Percentiles rank a stretch among this genome's conserved stretches.
These are phyloP conservation scores for Colletotrichum gloeosporioides DNA, from an alignment of 2,329 filamentous ascomycete genomes.

Conservation along the genomic window DNA sequence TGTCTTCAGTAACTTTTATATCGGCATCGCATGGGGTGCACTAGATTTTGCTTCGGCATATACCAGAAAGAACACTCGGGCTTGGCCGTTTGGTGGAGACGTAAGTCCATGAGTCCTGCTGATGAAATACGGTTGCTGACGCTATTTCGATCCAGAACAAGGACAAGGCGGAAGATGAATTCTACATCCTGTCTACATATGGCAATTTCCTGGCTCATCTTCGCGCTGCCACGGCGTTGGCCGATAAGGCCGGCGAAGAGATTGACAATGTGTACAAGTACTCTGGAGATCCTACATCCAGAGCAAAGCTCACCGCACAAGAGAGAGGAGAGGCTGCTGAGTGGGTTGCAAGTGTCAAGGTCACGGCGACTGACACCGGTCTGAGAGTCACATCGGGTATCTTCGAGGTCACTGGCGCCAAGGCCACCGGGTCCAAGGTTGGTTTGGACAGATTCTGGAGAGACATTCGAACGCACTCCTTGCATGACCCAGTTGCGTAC, in stretches of 20 bases:
- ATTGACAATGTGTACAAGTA: slow-evolving; percentile 51
- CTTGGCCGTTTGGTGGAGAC: slow-evolving; percentile 70
- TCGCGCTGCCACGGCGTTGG: slow-evolving; percentile 62
- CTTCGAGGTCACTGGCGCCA: slow-evolving; percentile 68
- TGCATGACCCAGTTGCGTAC: slow-evolving; percentile 72
- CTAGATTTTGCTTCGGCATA: slow-evolving; percentile 61
- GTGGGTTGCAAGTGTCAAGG: slow-evolving; percentile 66
- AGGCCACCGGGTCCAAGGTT: slow-evolving; percentile 61
- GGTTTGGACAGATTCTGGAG: slow-evolving; percentile 71
- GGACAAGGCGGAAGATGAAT: slow-evolving; percentile 63
- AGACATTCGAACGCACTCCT: slow-evolving; percentile 68
- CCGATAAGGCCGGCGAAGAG: slow-evolving; percentile 58
- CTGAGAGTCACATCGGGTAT: slow-evolving; percentile 64
- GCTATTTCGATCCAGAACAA: slow-evolving; percentile 47
- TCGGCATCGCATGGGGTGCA: slow-evolving; percentile 66
- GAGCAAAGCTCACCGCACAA: slow-evolving; percentile 51
- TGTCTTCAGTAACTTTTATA: slow-evolving; percentile 70
- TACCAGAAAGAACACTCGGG: slow-evolving; percentile 59
- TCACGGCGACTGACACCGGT: slow-evolving; percentile 65
- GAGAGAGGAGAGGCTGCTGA: slow-evolving; percentile 67
- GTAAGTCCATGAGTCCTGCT: slow-evolving; percentile 34
- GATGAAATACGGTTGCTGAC: background rate
- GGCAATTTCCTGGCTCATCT: slow-evolving; percentile 69
- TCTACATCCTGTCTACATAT: slow-evolving; percentile 69
- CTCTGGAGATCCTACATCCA: slow-evolving; percentile 37